These are phyloP conservation scores for Effrenium voratum DNA, from an alignment of 73 alveolate genomes.

Conservation along the genomic window DNA sequence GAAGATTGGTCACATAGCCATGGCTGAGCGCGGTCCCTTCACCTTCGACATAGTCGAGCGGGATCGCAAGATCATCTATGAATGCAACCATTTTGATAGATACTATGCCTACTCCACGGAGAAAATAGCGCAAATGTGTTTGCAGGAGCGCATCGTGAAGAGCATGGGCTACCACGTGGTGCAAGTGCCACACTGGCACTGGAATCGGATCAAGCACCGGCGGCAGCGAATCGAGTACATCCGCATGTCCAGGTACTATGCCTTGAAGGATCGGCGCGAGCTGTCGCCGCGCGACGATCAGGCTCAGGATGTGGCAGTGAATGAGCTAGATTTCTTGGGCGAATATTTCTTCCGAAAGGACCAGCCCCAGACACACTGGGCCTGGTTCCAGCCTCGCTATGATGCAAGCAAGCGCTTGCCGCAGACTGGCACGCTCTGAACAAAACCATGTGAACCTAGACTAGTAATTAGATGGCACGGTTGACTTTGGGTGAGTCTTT, in stretches of 20 bases:
- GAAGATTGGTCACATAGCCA: constrained; percentile 84
- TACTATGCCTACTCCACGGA: constrained; percentile 66
- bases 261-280: constrained; percentile 88
- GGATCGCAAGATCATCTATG: constrained; percentile 91
- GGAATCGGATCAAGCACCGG: constrained; percentile 66
- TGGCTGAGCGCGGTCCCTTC: constrained; percentile 78
- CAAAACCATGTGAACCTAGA: too few relatives aligned
- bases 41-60: constrained; percentile 92
- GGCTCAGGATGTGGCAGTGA: constrained; percentile 53
- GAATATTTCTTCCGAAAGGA: constrained; percentile 85
- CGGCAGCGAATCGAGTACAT: constrained; percentile 88
- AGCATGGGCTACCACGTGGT: constrained; percentile 93
- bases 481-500: too few relatives aligned
- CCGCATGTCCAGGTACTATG: constrained; percentile 91
- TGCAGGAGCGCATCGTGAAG: constrained; percentile 88
- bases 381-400: constrained; percentile 92
- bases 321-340: constrained; percentile 86
- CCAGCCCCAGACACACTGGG: constrained; percentile 51
- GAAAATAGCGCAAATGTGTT: constrained; percentile 69
- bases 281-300: constrained; percentile 73
- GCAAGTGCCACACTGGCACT: constrained; percentile 93
- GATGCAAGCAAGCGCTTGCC: neutral
- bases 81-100: constrained; percentile 85
- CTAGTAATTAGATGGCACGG: too few relatives aligned
- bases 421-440: too few relatives aligned